These are phyloP conservation scores for Solanum aculeatissimum DNA, from an alignment of 305 asterid species.

Conservation along the genomic window DNA sequence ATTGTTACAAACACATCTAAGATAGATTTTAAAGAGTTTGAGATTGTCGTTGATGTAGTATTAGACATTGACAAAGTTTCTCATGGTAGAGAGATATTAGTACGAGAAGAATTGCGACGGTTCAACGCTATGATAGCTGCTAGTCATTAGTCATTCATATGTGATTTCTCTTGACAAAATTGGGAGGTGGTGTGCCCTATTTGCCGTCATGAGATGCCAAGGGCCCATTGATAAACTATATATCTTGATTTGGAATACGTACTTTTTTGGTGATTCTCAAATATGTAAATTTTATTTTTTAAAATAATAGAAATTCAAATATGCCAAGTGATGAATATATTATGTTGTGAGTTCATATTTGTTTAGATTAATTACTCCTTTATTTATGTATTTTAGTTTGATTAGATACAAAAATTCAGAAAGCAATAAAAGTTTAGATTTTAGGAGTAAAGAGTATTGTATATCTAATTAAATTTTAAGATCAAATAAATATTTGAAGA, in stretches of 20 bases:
- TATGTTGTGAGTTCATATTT: neutral
- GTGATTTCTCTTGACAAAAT: neutral
- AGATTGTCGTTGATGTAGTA: neutral
- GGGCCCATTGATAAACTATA: too few species aligned
- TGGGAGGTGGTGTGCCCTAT: too few species aligned
- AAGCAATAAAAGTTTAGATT: neutral
- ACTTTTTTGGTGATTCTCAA: neutral
- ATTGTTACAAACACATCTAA: neutral
- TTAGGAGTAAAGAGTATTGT: neutral
- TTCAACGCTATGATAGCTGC: neutral
- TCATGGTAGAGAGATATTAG: neutral
- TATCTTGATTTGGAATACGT: too few species aligned
- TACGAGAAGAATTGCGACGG: neutral
- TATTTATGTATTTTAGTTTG: neutral
- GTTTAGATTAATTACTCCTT: too few species aligned
- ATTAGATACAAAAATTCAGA: neutral
- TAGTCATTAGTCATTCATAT: neutral
- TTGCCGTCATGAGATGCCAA: too few species aligned
- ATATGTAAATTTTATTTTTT: neutral
- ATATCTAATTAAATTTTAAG: neutral
- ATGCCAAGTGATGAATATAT: too few species aligned
- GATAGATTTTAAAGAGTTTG: neutral
- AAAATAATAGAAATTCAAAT: too few species aligned
- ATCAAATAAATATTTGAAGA: neutral
- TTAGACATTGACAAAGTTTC: neutral